Evolutionary conservation across 2,329 filamentous ascomycete genomes (phyloP), one percentile per base, ranked within the genome.

Genomic region (Trichoderma aggressivum): DNA sequence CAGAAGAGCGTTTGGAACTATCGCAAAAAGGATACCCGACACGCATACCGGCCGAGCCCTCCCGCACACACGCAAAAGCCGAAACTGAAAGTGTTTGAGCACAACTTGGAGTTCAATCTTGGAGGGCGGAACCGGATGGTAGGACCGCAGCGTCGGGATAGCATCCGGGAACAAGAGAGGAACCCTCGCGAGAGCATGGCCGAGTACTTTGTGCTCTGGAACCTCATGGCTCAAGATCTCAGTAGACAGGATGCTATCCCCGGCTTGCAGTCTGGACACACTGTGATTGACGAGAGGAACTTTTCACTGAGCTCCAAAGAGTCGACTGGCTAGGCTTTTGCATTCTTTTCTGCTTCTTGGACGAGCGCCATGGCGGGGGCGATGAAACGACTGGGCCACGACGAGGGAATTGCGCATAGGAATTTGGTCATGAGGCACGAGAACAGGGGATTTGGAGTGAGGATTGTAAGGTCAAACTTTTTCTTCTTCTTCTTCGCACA

Each of bases 1-100:
- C 84, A 84, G 71, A 81, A 81, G 70, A 83, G 83, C 71, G 81
- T 87, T 50, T 86, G 85, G 82, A 87, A 82, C 75, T 86, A 87
- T 74, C 78, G 83, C 70, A 84, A 84, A 73, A 75, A 73, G 34
- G 73, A 76, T 18, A 70, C 62, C 7, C 69, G 70, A 58, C 66
- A 71, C 47, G 50, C 28, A n/a, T 61, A 66, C 64, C 74, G 60
- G 24, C 75, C 76, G 58, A 77, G 74, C 47, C 74, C 72, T 36
- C 74, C 77, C 7, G 70, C 76, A 28, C 72, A 76, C 18, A 79
- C 76, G n/a, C 72, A 74, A 26, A 71, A 75, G 26, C 76, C 76
- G 28, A 73, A 77, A 66, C 60, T 74, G 18, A 72, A 72, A 26
- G 28, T 24, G 36, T 30, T 72, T 16, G 56, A 63, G 8, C n/a